phyloP scores from a whole-genome alignment of 2,329 filamentous ascomycete genomes.

The Cryphonectria radicalis region DNA sequence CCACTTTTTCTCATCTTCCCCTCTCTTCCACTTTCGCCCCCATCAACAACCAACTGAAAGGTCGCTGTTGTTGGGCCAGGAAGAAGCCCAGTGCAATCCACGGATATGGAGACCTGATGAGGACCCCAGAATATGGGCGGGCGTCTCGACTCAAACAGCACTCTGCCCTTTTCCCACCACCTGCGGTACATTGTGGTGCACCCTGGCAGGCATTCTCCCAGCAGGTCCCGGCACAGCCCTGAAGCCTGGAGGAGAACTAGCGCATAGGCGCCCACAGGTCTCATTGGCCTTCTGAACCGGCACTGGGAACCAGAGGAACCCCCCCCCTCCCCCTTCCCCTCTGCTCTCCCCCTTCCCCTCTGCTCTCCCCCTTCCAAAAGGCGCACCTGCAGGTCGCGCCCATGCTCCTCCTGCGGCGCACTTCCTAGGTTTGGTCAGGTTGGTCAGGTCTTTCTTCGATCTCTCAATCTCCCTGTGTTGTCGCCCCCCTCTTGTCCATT shows the following conservation, averaged over 20 bases:
- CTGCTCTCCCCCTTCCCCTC: background rate
- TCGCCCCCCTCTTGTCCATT: conserved; percentile 25
- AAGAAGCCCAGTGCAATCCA: background rate
- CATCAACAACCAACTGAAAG: background rate
- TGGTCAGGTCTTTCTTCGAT: conserved; percentile 20
- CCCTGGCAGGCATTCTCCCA: conserved; percentile 10
- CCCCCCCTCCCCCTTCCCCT: background rate
- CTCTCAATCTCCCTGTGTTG: conserved; percentile 22
- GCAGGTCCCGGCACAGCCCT: conserved; percentile 4
- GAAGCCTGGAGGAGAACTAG: conserved; percentile 13
- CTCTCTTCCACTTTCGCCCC: background rate
- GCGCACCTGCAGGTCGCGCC: conserved; percentile 12
- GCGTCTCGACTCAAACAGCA: conserved; percentile 9
- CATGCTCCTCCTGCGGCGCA: conserved; percentile 16
- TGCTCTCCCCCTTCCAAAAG: background rate
- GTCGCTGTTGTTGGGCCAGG: background rate
- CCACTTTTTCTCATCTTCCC: background rate
- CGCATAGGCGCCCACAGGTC: conserved; percentile 9
- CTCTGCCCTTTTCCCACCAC: conserved; percentile 4
- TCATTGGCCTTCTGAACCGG: conserved; percentile 15
- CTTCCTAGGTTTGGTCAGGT: conserved; percentile 20
- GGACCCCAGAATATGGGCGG: background rate
- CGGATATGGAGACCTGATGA: background rate
- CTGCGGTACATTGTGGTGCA: conserved; percentile 8
- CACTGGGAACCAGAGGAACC: conserved; percentile 12